Conservation (phyloP, 73 alveolate species). For the Paramecium octaurelia region DNA sequence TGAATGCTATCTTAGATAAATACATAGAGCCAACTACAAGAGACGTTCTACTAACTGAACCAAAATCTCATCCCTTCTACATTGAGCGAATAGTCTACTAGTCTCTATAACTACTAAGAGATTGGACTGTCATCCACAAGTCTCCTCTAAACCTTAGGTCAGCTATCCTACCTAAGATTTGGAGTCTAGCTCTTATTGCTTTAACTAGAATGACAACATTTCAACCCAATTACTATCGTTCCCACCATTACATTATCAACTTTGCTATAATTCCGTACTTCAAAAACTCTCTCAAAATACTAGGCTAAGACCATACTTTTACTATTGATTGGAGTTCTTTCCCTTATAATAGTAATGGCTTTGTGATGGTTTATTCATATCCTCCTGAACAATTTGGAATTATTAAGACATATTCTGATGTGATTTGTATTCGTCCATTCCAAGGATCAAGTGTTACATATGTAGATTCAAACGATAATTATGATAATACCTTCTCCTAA, state of each 20-base stretch:
- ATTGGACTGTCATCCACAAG: not conserved
- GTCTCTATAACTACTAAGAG: not conserved
- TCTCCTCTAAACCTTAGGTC: not conserved
- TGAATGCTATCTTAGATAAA: not conserved
- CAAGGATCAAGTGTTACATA: not conserved
- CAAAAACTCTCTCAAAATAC: not conserved
- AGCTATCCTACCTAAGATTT: not conserved
- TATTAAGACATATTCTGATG: not conserved
- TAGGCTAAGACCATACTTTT: not conserved
- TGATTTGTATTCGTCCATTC: not conserved
- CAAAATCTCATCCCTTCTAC: conserved; percentile 22
- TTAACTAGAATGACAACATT: not conserved
- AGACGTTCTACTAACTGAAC: not conserved
- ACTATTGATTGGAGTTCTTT: not conserved
- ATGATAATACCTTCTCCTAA: not conserved
- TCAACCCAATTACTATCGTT: not conserved
- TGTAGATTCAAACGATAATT: not conserved
- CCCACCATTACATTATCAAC: not conserved
- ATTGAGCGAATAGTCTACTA: not conserved
- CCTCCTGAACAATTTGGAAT: conserved; percentile 39
- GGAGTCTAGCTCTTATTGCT: not conserved
- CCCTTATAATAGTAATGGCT: not conserved
- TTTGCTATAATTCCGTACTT: not conserved
- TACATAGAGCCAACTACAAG: not conserved
- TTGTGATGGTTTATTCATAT: not conserved